Evolutionary conservation across 768 basidiomycete species (phyloP), one percentile per base, ranked within the genome.

Genomic region (Melanogaster broomeanus): DNA sequence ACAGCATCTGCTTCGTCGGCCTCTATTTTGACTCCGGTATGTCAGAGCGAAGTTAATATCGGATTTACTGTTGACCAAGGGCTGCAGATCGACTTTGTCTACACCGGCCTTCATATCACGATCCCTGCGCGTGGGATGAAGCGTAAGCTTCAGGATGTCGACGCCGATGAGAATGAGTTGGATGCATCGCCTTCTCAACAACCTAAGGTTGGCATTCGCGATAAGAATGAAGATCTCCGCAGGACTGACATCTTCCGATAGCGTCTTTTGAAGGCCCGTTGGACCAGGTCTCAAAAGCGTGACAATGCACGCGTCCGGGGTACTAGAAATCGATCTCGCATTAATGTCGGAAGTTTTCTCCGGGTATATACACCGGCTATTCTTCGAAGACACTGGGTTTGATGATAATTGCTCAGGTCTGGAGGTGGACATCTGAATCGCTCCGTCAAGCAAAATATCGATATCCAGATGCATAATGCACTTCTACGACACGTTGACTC

Each of bases 51-150:
- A 24, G 22, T 11, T 9, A 41, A 12, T 34, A 15, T 12, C 27
- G 22, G 10, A 3, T 4, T 11, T 21, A 24, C 2, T 51, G 8
- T 51, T 52, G 31, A 59, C 47, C 11, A 18, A 6, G 21, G 3
- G 19, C 15, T 21, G 7, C 6, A 56, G 51, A 42, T 50, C 1
- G 65, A 64, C 16, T 18, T 47, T 13, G 27, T 40, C 12, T 53
- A 37, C 24, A 54, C 65, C 30, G 68, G 58, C 7, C 57, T 70
- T 24, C 53, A 57, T 12, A 66, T 70, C 34, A 63, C 55, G 22
- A 38, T 66, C 22, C 68, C 61, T 4, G 49, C 56, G 1, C 53
- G 56, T 27, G 4, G n/a, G 33, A 25, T 42, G 39, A 67, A 67
- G 42, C 60, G 65, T 2, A 69, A 69, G 42, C 25, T 58, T 13